Conservation (phyloP, 2,329 filamentous ascomycete genomes). For the Didymella keratinophila region DNA sequence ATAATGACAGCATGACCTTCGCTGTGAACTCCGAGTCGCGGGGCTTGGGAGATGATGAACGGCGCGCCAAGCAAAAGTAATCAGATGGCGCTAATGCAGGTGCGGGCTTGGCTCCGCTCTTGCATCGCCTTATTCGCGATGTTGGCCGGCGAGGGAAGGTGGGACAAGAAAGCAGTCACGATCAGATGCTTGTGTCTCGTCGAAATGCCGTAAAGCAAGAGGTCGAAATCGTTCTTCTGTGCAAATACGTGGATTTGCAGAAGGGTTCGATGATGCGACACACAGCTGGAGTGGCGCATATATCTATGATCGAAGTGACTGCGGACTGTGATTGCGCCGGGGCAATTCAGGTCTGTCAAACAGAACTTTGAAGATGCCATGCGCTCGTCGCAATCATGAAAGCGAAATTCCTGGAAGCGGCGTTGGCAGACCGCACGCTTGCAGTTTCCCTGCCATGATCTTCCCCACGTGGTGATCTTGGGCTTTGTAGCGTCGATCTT, state of each 20-base stretch:
- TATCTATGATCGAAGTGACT: constrained; percentile 9
- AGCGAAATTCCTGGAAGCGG: constrained; percentile 5
- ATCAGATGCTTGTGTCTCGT: background rate
- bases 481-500: constrained; percentile 19
- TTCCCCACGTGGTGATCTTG: constrained; percentile 25
- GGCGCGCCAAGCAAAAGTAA: background rate
- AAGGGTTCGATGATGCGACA: background rate
- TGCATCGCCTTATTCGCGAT: constrained; percentile 1
- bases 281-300: background rate
- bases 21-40: background rate
- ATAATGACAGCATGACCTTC: background rate
- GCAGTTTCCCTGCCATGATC: constrained; percentile 18
- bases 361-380: background rate
- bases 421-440: constrained; percentile 11
- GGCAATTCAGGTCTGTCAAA: background rate
- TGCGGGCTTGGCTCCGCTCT: constrained; percentile 20
- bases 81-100: constrained; percentile 21
- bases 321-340: background rate
- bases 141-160: background rate
- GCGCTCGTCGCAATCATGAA: background rate
- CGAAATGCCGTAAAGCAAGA: background rate
- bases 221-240: background rate
- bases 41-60: background rate
- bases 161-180: background rate
- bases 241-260: background rate